Conservation (phyloP, 805 yeast species). For the Spathaspora sp. region DNA sequence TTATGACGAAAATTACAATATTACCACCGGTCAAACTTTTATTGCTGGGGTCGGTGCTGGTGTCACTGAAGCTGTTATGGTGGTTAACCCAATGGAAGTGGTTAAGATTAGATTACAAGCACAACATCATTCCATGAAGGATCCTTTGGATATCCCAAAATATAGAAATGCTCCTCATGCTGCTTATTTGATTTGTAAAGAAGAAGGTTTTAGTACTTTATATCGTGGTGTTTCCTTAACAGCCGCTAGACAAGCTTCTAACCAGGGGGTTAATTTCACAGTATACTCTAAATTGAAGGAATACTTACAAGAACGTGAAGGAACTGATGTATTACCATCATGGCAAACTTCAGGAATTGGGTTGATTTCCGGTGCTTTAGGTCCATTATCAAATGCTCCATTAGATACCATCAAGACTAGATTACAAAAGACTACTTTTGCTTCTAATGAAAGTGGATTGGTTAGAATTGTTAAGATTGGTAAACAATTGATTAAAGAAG, state of each 20-base stretch:
- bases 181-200: conserved; percentile 73
- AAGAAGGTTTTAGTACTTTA: conserved; percentile 85
- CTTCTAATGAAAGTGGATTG: conserved; percentile 64
- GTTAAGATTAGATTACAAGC: conserved; percentile 96
- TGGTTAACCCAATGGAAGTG: conserved; percentile 97
- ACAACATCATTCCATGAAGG: conserved; percentile 85
- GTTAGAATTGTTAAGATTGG: conserved; percentile 80
- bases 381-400: conserved; percentile 97
- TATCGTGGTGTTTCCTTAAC: conserved; percentile 95
- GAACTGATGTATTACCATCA: conserved; percentile 64
- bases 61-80: conserved; percentile 88
- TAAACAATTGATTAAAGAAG: conserved; percentile 75
- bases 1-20: conserved; percentile 58
- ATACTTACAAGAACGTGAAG: conserved; percentile 59
- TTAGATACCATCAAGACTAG: conserved; percentile 96
- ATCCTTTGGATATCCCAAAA: conserved; percentile 76
- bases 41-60: conserved; percentile 97
- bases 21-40: conserved; percentile 74
- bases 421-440: conserved; percentile 83
- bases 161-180: conserved; percentile 94
- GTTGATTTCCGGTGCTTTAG: conserved; percentile 90
- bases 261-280: conserved; percentile 97
- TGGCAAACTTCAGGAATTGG: conserved; percentile 95
- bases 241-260: conserved; percentile 96
- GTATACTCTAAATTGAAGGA: conserved; percentile 85